Base-by-base conservation (phyloP, 208 protist species). In the Leishmania arabica region DNA sequence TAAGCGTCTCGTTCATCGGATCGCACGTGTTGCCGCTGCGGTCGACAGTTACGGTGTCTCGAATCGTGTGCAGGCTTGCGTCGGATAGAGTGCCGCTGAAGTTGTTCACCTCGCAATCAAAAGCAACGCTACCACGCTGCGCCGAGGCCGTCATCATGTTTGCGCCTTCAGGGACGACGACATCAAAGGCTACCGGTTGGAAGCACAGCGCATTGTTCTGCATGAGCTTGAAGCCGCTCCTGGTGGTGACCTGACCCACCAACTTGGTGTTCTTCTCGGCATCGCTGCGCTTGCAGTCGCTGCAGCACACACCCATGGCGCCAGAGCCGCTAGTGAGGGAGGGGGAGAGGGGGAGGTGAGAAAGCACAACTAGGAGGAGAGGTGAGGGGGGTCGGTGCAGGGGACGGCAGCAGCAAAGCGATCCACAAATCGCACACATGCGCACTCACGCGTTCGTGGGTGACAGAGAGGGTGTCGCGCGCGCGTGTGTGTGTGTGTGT, bases 1-100 rank as follows among this genome's bases (percentile, higher is more conserved):
- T 82, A 62, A 89, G 82, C 2, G 89, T 75, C 34, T 58, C 64
- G 53, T 60, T 76, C 53, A 81, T 69, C 2, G 73, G 78, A 49
- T 78, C 77, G 66, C 78, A 77, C 68, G 51, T 54, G 73, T 27
- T 42, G 69, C 60, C 53, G 69, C 68, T 82, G 49, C 74, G 66
- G 56, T 79, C 79, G 27, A 54, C 47, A 3, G 75, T 53, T 21
- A 89, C 77, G 79, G 83, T 90, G 66, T 93, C 90, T n/a, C 88
- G 87, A 56, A 90, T 66, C 13, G 91, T 92, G 86, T 90, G 80
- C 78, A 95, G 85, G 76, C 84, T 93, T 60, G 84, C 85, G 34
- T 93, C 83, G 31, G 91, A 86, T 19, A 78, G 77, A 15, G 82
- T 84, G 49, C 85, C 72, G 77, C 83, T 85, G 65, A 79, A 65